Conservation (phyloP, 306 rosid species). For the Hippophae tibetana region DNA sequence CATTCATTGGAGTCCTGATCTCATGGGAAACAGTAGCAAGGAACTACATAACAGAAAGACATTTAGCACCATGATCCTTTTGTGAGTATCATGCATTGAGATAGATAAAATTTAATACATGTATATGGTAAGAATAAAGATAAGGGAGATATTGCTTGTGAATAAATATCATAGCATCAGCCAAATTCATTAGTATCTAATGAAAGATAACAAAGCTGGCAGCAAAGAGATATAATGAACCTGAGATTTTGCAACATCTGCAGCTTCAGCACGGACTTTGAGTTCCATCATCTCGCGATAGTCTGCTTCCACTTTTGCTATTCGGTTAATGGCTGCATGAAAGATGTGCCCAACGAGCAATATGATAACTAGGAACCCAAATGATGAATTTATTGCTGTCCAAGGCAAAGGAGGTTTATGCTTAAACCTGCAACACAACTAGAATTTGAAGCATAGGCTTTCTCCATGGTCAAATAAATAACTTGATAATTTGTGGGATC, state of each 20-base stretch:
- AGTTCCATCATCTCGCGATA: slow-evolving; percentile 53
- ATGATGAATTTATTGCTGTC: slow-evolving; percentile 59
- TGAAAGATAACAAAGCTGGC: slow-evolving; percentile 1
- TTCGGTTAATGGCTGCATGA: slow-evolving; percentile 66
- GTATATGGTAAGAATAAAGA: not conserved
- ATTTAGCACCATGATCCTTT: slow-evolving; percentile 9
- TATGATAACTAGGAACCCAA: slow-evolving; percentile 62
- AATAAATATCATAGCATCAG: slow-evolving; percentile 10
- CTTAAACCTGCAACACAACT: slow-evolving; percentile 56
- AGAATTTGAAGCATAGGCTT: slow-evolving; percentile 1
- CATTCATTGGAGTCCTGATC: slow-evolving; percentile 98
- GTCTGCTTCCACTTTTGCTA: slow-evolving; percentile 81
- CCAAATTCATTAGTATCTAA: slow-evolving; percentile 5
- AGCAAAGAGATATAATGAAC: slow-evolving; percentile 21
- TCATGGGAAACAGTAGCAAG: slow-evolving; percentile 97
- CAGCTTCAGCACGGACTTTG: slow-evolving; percentile 83
- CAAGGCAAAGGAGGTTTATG: slow-evolving; percentile 66
- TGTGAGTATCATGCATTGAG: not conserved
- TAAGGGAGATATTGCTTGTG: slow-evolving; percentile 1
- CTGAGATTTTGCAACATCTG: slow-evolving; percentile 97
- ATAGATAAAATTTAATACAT: not conserved
- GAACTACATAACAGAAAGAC: slow-evolving; percentile 49
- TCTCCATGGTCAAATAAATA: slow-evolving; percentile 13
- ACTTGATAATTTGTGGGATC: slow-evolving; percentile 17
- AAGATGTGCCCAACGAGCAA: slow-evolving; percentile 74